Conservation (phyloP, 2,329 filamentous ascomycete species). For the Colletotrichum filicis region DNA sequence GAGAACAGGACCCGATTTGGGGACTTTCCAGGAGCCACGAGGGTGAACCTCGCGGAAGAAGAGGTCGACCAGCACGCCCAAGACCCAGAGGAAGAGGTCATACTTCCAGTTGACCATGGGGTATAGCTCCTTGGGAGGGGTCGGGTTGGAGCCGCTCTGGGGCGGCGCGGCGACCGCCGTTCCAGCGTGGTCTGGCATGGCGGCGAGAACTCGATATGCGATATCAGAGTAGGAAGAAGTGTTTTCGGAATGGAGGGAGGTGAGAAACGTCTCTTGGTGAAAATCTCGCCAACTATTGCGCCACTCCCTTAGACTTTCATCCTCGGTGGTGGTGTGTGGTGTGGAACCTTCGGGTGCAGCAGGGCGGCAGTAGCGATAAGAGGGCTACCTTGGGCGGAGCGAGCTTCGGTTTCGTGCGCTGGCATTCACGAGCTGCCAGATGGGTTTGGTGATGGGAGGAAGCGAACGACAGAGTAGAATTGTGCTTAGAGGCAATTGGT, state of each 20-base stretch:
- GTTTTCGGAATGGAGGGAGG: not conserved
- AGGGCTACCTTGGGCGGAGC: not conserved
- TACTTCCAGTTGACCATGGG: slow-evolving; percentile 81
- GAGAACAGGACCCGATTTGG: slow-evolving; percentile 86
- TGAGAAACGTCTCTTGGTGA: not conserved
- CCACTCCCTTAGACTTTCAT: slow-evolving; percentile 34
- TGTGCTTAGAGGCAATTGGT: not conserved
- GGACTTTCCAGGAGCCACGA: slow-evolving; percentile 93
- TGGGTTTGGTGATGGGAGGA: not conserved
- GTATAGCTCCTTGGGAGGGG: slow-evolving; percentile 65
- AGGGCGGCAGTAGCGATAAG: slow-evolving; percentile 4
- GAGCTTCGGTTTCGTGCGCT: not conserved
- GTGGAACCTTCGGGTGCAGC: slow-evolving; percentile 20
- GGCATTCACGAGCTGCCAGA: not conserved
- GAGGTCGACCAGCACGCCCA: slow-evolving; percentile 88
- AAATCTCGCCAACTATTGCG: slow-evolving; percentile 23
- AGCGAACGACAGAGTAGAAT: not conserved
- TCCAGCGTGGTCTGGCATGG: slow-evolving; percentile 31
- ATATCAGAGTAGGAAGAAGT: not conserved
- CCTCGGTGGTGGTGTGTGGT: slow-evolving; percentile 24
- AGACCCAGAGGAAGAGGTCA: slow-evolving; percentile 80
- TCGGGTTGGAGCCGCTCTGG: slow-evolving; percentile 40
- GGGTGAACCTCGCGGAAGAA: slow-evolving; percentile 99
- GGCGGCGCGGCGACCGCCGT: slow-evolving; percentile 36
- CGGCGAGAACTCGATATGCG: not conserved